A percentile compares a stretch with the other conserved stretches of the same genome.
Conservation (phyloP, 1,139 yeast species). For the Lodderomyces theae region DNA sequence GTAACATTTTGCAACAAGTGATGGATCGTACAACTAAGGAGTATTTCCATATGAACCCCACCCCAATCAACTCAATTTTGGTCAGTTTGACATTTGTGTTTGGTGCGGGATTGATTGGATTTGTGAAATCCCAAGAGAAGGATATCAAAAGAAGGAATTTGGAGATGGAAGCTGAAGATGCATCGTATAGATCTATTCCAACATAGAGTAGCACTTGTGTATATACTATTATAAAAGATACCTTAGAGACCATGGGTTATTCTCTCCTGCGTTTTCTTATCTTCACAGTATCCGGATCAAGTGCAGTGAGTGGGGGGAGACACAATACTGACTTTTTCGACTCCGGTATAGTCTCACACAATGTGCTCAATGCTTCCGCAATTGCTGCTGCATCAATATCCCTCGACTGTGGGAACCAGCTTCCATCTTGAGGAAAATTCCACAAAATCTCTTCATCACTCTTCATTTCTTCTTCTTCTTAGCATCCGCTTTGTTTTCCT, state of each 20-base stretch:
- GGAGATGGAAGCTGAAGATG: slow-evolving; percentile 63
- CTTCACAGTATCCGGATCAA: slow-evolving; percentile 31
- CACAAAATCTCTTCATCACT: slow-evolving; percentile 15
- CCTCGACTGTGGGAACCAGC: neutral
- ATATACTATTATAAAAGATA: no score
- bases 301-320: slow-evolving; percentile 29
- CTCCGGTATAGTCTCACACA: neutral
- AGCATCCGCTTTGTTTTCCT: slow-evolving; percentile 39
- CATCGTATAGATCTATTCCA: slow-evolving; percentile 50
- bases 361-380: no score
- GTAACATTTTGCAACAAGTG: slow-evolving; percentile 68
- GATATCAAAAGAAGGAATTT: slow-evolving; percentile 49
- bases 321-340: slow-evolving; percentile 6
- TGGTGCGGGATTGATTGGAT: slow-evolving; percentile 52
- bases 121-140: slow-evolving; percentile 53
- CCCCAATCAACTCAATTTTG: slow-evolving; percentile 64
- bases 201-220: slow-evolving; percentile 21
- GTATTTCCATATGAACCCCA: slow-evolving; percentile 67
- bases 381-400: no score
- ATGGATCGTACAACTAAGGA: slow-evolving; percentile 71
- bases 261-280: slow-evolving; percentile 9
- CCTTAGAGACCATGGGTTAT: no score
- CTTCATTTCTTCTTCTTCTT: slow-evolving; percentile 15
- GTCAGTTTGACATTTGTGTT: slow-evolving; percentile 51
- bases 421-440: slow-evolving; percentile 14